Conservation (phyloP, 257 asterid genomes). For the Jaltomata sinuosa region DNA sequence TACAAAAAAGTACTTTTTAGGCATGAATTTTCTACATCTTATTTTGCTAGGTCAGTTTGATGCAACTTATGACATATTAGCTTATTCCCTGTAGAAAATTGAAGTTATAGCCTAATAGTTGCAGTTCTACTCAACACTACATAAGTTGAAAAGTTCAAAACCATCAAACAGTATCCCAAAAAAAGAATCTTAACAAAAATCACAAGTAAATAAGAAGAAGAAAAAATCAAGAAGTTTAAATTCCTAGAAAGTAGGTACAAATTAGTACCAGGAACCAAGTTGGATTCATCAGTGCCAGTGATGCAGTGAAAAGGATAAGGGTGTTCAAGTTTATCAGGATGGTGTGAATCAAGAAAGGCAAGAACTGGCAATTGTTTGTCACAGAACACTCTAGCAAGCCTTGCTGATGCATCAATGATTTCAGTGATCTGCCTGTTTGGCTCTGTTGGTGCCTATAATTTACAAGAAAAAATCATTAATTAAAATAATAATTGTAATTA, state of each 20-base stretch:
- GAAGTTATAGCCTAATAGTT: not conserved
- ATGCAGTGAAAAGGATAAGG: conserved; percentile 71
- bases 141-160: no score
- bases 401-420: conserved; percentile 55
- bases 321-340: conserved; percentile 46
- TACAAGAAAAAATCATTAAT: not conserved
- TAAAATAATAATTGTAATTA: not conserved
- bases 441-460: conserved; percentile 52
- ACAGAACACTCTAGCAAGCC: conserved; percentile 41
- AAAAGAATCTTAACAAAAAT: no score
- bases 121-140: not conserved
- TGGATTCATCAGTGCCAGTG: conserved; percentile 46
- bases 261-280: conserved; percentile 55
- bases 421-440: conserved; percentile 34
- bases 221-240: no score
- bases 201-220: no score
- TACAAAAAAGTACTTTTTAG: not conserved
- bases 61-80: not conserved
- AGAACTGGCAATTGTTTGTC: conserved; percentile 51
- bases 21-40: not conserved
- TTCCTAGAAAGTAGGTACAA: not conserved
- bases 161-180: no score
- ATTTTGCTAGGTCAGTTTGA: not conserved
- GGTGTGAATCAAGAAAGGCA: conserved; percentile 61
- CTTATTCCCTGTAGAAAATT: not conserved